These are phyloP conservation scores for Gliomastix tumulicola DNA, from an alignment of 2,329 filamentous ascomycete genomes.

Conservation along the genomic window DNA sequence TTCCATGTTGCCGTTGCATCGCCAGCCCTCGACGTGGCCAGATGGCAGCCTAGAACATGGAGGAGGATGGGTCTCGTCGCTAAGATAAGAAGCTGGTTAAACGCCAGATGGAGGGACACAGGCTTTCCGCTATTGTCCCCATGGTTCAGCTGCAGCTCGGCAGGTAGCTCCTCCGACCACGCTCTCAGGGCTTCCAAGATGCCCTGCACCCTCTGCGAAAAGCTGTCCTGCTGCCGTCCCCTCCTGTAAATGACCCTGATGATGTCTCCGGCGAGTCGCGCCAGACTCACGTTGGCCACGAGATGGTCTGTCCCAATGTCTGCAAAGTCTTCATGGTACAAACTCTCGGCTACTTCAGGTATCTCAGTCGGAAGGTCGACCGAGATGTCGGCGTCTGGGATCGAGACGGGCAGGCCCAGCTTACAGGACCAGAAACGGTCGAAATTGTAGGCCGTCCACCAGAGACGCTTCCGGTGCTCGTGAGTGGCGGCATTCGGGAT, in stretches of 20 bases:
- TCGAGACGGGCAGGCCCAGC: conserved; percentile 37
- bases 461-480: conserved; percentile 31
- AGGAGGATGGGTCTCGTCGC: conserved; percentile 25
- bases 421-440: conserved; percentile 41
- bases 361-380: conserved; percentile 31
- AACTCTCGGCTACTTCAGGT: too few species aligned
- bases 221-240: neutral
- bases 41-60: conserved; percentile 20
- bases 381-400: conserved; percentile 39
- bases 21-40: conserved; percentile 10
- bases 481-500: conserved; percentile 24
- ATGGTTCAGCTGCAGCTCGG: conserved; percentile 16
- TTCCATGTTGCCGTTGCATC: conserved; percentile 7
- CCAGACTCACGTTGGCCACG: conserved; percentile 28
- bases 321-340: conserved; percentile 18
- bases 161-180: conserved; percentile 21
- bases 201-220: conserved; percentile 17
- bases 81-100: conserved; percentile 22
- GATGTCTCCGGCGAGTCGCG: conserved; percentile 18
- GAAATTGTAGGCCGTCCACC: conserved; percentile 35
- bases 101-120: conserved; percentile 23
- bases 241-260: conserved; percentile 23
- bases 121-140: conserved; percentile 8
- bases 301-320: conserved; percentile 22
- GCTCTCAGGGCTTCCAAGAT: conserved; percentile 17